Evolutionary conservation across 164 flowering plant genomes (phyloP).

Genomic region (Stephania japonica): DNA sequence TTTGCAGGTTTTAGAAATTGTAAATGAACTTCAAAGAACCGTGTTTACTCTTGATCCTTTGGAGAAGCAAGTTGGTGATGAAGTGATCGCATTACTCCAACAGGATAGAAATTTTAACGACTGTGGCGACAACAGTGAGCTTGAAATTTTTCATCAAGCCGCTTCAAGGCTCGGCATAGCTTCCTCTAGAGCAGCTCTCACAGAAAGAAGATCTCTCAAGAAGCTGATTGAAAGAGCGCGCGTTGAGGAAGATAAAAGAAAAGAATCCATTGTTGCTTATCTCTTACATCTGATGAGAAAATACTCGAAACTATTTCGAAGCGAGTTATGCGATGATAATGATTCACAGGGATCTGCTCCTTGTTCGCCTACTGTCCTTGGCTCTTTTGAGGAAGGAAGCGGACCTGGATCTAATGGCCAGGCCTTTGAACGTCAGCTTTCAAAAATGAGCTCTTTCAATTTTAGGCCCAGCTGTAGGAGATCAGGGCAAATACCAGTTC

Average conservation of each 20-base stretch:
- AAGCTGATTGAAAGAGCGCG: constrained; percentile 81
- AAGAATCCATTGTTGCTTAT: constrained; percentile 92
- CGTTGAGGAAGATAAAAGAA: constrained; percentile 84
- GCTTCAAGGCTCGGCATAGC: constrained; percentile 82
- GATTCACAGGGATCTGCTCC: constrained; percentile 99
- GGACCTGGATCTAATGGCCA: constrained; percentile 35
- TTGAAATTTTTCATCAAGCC: constrained; percentile 87
- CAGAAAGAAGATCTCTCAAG: constrained; percentile 91
- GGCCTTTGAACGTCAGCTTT: constrained; percentile 72
- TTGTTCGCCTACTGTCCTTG: constrained; percentile 81
- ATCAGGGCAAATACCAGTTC: constrained; percentile 63
- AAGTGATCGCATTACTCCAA: constrained; percentile 80
- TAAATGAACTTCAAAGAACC: constrained; percentile 57
- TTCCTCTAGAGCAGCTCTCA: constrained; percentile 89
- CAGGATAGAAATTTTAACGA: constrained; percentile 67
- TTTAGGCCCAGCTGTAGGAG: constrained; percentile 48
- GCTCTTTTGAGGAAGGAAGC: constrained; percentile 51
- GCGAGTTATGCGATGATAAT: constrained; percentile 82
- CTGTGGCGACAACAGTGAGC: constrained; percentile 59
- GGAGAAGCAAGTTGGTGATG: constrained; percentile 96
- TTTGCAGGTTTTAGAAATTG: constrained; percentile 70
- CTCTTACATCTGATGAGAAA: constrained; percentile 92
- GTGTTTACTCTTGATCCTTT: constrained; percentile 60
- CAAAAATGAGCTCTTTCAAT: constrained; percentile 74
- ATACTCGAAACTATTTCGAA: constrained; percentile 86